phyloP scores from a whole-genome alignment of 768 basidiomycete genomes.

The Hygrophoropsis aurantiaca region DNA sequence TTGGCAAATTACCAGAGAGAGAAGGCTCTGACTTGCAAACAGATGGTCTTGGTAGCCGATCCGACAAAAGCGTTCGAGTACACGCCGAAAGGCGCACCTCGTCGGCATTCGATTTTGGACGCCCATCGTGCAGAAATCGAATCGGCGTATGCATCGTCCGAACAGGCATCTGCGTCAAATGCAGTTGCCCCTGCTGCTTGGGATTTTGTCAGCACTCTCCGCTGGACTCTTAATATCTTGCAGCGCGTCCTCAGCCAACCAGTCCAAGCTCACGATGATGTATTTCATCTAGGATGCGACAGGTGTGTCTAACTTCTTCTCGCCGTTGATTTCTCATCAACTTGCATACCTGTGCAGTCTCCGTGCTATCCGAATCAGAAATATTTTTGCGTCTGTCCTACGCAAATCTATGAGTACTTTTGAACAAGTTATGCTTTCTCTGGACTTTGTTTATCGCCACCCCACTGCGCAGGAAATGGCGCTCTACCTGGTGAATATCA shows the following conservation, averaged over 20 bases:
- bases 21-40: too few species aligned
- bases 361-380: constrained; percentile 37
- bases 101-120: constrained; percentile 35
- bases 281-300: constrained; percentile 42
- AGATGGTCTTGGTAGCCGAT: constrained; percentile 45
- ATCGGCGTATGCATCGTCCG: constrained; percentile 31
- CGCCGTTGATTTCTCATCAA: background rate
- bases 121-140: constrained; percentile 43
- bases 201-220: constrained; percentile 16
- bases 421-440: constrained; percentile 11
- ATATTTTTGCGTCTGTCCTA: too few species aligned
- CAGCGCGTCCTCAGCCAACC: constrained; percentile 26
- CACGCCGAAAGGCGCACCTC: constrained; percentile 41
- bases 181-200: constrained; percentile 24
- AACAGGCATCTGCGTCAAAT: constrained; percentile 30
- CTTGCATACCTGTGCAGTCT: constrained; percentile 24
- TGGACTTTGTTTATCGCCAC: constrained; percentile 23
- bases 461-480: constrained; percentile 33
- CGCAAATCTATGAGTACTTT: constrained; percentile 16
- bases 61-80: constrained; percentile 41
- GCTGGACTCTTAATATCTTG: constrained; percentile 36
- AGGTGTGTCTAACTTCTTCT: constrained; percentile 27
- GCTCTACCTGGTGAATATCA: too few species aligned
- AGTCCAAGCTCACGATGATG: constrained; percentile 33
- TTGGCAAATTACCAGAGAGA: background rate